Evolutionary conservation across 2,329 filamentous ascomycete genomes (phyloP).

Genomic region (Beauveria caledonica): DNA sequence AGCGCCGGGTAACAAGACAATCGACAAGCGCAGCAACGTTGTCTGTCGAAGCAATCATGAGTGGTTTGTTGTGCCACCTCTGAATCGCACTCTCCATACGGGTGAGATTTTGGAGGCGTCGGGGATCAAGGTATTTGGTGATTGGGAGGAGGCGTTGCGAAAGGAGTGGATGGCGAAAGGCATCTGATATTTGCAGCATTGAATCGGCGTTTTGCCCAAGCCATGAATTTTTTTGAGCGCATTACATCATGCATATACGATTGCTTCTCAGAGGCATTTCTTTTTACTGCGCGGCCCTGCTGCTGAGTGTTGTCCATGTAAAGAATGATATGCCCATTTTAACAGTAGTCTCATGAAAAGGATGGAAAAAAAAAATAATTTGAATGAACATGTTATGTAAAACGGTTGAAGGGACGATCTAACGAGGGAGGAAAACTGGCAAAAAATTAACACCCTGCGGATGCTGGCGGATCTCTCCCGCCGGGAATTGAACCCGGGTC

Average conservation of each 20-base stretch:
- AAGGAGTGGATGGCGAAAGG: constrained; percentile 20
- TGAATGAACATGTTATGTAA: too few relatives aligned
- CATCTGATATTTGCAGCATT: not conserved
- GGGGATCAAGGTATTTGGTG: constrained; percentile 25
- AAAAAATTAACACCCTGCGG: constrained; percentile 9
- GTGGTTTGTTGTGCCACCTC: constrained; percentile 31
- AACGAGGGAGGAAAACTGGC: not conserved
- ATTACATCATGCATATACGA: not conserved
- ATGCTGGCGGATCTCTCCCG: constrained; percentile 16
- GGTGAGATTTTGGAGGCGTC: constrained; percentile 30
- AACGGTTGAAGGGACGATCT: too few relatives aligned
- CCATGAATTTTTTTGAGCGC: not conserved
- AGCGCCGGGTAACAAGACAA: constrained; percentile 22
- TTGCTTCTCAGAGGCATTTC: too few relatives aligned
- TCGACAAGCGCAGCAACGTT: constrained; percentile 21
- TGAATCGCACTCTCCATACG: constrained; percentile 26
- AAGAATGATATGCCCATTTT: not conserved
- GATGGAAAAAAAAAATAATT: not conserved
- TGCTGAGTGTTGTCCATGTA: too few relatives aligned
- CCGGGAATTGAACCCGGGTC: constrained; percentile 19
- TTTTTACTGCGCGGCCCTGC: too few relatives aligned
- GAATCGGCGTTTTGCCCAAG: not conserved
- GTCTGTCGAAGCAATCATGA: constrained; percentile 30
- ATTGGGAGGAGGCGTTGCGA: constrained; percentile 29
- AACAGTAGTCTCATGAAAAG: not conserved